These are phyloP conservation scores for Xerocomellus dryophilus DNA, from an alignment of 768 basidiomycete species.

Conservation along the genomic window DNA sequence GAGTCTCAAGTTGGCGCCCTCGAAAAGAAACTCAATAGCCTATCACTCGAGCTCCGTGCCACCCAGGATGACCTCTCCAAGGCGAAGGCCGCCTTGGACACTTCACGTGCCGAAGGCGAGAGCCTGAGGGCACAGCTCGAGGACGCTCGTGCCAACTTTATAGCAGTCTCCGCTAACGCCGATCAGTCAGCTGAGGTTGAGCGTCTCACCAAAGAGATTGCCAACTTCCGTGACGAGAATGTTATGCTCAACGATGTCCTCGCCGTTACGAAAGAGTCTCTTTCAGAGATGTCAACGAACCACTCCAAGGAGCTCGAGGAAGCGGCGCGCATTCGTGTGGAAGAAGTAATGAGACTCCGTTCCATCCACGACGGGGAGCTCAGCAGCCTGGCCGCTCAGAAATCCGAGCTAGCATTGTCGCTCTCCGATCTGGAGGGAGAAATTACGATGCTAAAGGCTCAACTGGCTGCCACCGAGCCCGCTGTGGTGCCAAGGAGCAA, in stretches of 20 bases:
- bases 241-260: conserved; percentile 63
- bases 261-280: conserved; percentile 63
- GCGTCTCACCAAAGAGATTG: conserved; percentile 56
- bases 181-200: conserved; percentile 55
- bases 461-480: conserved; percentile 45
- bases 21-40: conserved; percentile 60
- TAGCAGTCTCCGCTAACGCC: conserved; percentile 39
- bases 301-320: conserved; percentile 75
- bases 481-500: conserved; percentile 54
- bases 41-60: conserved; percentile 74
- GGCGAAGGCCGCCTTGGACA: conserved; percentile 58
- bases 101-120: conserved; percentile 53
- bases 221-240: conserved; percentile 67
- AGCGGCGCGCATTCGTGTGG: conserved; percentile 63
- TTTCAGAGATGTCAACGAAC: conserved; percentile 65
- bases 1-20: conserved; percentile 54
- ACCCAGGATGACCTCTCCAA: conserved; percentile 81
- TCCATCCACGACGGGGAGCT: conserved; percentile 61
- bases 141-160: conserved; percentile 48
- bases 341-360: conserved; percentile 65
- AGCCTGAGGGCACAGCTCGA: conserved; percentile 62
- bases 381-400: conserved; percentile 51
- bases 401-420: conserved; percentile 55
- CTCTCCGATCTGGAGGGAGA: conserved; percentile 81
- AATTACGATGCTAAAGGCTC: conserved; percentile 59